Conservation (phyloP, 1,284 basidiomycete species). For the Lentinula novae-zelandiae region DNA sequence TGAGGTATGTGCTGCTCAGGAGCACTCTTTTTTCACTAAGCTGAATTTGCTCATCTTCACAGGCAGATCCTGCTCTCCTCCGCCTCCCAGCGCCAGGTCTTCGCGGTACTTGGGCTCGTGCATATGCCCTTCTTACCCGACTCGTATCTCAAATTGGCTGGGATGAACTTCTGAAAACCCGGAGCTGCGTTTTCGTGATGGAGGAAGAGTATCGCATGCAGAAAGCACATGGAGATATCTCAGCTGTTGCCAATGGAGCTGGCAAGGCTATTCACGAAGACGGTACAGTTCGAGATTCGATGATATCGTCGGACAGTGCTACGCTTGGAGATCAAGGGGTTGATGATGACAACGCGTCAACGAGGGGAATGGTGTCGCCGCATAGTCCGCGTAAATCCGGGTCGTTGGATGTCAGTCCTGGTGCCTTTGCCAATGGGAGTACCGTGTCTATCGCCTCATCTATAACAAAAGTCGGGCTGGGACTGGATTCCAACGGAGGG, state of each 20-base stretch:
- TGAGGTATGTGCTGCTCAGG: conserved; percentile 48
- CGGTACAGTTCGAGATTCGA: conserved; percentile 36
- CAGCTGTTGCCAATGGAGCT: conserved; percentile 26
- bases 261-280: conserved; percentile 52
- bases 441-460: neutral
- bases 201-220: conserved; percentile 97
- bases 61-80: conserved; percentile 88
- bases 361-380: conserved; percentile 49
- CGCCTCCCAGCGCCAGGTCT: conserved; percentile 93
- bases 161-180: conserved; percentile 95
- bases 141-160: conserved; percentile 94
- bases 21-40: neutral
- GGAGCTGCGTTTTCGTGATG: conserved; percentile 98
- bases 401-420: neutral
- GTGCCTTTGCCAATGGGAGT: conserved; percentile 12
- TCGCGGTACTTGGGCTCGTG: conserved; percentile 93
- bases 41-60: conserved; percentile 21
- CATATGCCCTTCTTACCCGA: conserved; percentile 86
- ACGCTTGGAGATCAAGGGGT: conserved; percentile 26
- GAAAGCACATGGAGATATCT: conserved; percentile 64
- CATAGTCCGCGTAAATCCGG: conserved; percentile 23
- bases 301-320: conserved; percentile 21
- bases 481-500: neutral
- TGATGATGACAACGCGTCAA: conserved; percentile 70
- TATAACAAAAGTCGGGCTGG: neutral